Conservation (phyloP, 169 alveolate species). For the Theileria orientalis region DNA sequence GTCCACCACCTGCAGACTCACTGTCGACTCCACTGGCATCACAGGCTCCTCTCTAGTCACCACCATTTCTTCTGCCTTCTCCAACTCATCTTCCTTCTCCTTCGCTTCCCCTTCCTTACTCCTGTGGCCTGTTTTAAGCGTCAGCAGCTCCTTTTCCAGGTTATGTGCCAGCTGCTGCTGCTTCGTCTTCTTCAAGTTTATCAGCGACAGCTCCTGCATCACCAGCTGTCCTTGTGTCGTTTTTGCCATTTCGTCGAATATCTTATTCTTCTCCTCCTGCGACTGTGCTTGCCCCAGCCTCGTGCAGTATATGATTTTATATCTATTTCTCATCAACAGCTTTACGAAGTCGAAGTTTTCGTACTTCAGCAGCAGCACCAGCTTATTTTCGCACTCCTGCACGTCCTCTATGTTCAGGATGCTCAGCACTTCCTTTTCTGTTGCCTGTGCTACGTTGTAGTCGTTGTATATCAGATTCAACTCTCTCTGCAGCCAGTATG, state of each 20-base stretch:
- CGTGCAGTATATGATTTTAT: conserved; percentile 90
- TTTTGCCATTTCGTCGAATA: conserved; percentile 77
- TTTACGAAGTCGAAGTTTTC: conserved; percentile 91
- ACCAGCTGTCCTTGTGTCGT: conserved; percentile 85
- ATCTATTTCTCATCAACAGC: conserved; percentile 81
- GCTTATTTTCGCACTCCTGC: conserved; percentile 92
- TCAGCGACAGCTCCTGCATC: conserved; percentile 79
- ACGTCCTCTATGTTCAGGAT: conserved; percentile 79
- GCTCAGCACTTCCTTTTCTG: conserved; percentile 86
- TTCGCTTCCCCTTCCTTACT: conserved; percentile 9
- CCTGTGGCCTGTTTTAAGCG: conserved; percentile 35
- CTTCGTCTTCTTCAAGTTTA: conserved; percentile 70
- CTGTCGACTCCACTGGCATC: conserved; percentile 11
- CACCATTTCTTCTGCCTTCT: background rate
- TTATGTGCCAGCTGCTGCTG: conserved; percentile 78
- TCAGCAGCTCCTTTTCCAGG: conserved; percentile 81
- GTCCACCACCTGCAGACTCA: conserved; percentile 33
- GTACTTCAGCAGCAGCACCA: conserved; percentile 85
- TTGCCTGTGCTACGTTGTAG: conserved; percentile 80
- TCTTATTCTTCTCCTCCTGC: conserved; percentile 83
- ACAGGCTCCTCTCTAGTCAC: background rate
- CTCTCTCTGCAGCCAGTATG: conserved; percentile 95
- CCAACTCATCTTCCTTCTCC: conserved; percentile 23
- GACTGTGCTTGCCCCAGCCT: conserved; percentile 92
- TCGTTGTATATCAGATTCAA: conserved; percentile 81